These are phyloP conservation scores for Aspergillus chevalieri DNA, from an alignment of 2,329 filamentous ascomycete species.

Conservation along the genomic window DNA sequence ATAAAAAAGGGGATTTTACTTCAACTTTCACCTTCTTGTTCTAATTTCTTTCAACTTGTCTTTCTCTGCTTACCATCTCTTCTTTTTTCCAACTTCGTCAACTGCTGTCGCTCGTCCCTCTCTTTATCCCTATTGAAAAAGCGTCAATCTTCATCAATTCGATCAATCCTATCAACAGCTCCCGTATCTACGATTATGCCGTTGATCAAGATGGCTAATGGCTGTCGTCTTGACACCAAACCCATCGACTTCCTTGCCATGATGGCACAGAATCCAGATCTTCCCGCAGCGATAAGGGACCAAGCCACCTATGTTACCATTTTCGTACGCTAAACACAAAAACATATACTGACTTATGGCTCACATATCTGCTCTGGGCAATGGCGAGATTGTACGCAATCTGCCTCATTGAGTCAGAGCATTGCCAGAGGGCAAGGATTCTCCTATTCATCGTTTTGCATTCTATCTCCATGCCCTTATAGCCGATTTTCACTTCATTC, in stretches of 20 bases:
- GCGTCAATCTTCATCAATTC: neutral
- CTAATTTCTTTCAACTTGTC: slow-evolving; percentile 1
- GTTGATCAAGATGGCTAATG: neutral
- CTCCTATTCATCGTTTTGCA: slow-evolving; percentile 8
- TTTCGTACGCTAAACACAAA: slow-evolving; percentile 9
- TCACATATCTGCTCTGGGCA: slow-evolving; percentile 4
- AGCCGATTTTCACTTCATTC: slow-evolving; percentile 8
- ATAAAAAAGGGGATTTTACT: slow-evolving; percentile 5
- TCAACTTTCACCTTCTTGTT: slow-evolving; percentile 1
- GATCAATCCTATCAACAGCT: neutral
- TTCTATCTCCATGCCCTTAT: slow-evolving; percentile 9
- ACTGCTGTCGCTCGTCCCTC: neutral
- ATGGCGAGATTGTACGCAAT: slow-evolving; percentile 2
- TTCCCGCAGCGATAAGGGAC: slow-evolving; percentile 4
- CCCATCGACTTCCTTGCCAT: slow-evolving; percentile 7
- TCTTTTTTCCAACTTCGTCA: neutral
- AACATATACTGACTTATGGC: slow-evolving; percentile 15
- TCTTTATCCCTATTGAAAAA: neutral
- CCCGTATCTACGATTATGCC: neutral
- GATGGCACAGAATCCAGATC: slow-evolving; percentile 3
- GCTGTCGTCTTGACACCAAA: neutral
- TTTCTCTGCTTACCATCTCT: neutral
- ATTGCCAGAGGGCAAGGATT: neutral
- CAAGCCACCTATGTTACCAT: slow-evolving; percentile 10
- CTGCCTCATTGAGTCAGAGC: slow-evolving; percentile 2